These are phyloP conservation scores for Penicillium sp. DNA, from an alignment of 2,329 filamentous ascomycete genomes.

Conservation along the genomic window DNA sequence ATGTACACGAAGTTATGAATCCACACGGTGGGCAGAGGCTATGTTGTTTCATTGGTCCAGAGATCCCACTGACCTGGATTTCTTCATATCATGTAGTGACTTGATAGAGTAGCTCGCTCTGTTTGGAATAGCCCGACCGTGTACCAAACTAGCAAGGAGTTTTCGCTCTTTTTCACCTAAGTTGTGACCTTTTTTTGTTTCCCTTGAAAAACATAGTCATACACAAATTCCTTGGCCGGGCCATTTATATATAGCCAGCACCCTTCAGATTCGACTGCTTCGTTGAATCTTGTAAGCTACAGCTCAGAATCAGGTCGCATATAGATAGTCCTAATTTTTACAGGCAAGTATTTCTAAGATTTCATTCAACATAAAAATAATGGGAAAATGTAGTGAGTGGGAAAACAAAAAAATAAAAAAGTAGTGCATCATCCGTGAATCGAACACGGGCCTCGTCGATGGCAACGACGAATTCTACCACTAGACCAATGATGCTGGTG, in stretches of 20 bases:
- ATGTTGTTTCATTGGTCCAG: background rate
- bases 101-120: background rate
- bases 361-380: too few species aligned
- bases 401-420: background rate
- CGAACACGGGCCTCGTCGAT: slow-evolving; percentile 49
- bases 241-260: background rate
- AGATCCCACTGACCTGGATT: background rate
- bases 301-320: too few species aligned
- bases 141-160: background rate
- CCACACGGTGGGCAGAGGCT: background rate
- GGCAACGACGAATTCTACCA: slow-evolving; percentile 48
- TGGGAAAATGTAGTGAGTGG: too few species aligned
- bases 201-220: too few species aligned
- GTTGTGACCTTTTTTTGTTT: too few species aligned
- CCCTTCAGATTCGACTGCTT: background rate
- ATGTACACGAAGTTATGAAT: background rate
- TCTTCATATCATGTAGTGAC: background rate
- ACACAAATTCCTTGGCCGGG: background rate
- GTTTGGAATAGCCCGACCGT: background rate
- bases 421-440: slow-evolving; percentile 42
- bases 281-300: background rate
- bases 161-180: too few species aligned
- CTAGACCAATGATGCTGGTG: slow-evolving; percentile 44
- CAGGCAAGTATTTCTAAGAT: background rate
- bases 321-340: background rate